Percentiles rank a stretch among this genome's conserved stretches.
Conservation (phyloP, 108 stramenopile genomes). For the Skeletonema marinoi region DNA sequence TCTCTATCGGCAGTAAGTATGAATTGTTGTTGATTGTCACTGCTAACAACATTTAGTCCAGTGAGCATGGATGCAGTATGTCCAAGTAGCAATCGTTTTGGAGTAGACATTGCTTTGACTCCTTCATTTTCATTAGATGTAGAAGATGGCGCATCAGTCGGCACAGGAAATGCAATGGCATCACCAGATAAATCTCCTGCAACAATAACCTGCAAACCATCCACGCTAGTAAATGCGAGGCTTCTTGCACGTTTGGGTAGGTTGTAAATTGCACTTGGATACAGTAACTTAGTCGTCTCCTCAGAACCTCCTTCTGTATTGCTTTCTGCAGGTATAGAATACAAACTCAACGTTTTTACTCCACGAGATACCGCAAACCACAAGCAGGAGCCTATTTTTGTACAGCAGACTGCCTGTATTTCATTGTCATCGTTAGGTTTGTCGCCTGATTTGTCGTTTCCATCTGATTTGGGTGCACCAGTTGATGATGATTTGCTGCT, state of each 20-base stretch:
- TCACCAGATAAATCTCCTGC: slow-evolving; percentile 82
- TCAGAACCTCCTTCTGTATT: slow-evolving; percentile 6
- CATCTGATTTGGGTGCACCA: background rate
- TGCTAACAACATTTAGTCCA: slow-evolving; percentile 28
- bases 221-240: slow-evolving; percentile 46
- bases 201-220: slow-evolving; percentile 44
- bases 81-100: slow-evolving; percentile 64
- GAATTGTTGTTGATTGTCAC: background rate
- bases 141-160: background rate
- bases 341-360: slow-evolving; percentile 65
- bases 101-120: background rate
- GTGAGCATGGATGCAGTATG: slow-evolving; percentile 92
- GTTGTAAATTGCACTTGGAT: slow-evolving; percentile 40
- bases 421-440: slow-evolving; percentile 19
- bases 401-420: slow-evolving; percentile 64
- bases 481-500: background rate
- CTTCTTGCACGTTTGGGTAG: slow-evolving; percentile 62
- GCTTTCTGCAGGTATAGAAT: slow-evolving; percentile 17
- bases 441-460: background rate
- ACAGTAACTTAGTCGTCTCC: background rate
- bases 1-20: slow-evolving; percentile 85
- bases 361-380: slow-evolving; percentile 67
- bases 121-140: background rate
- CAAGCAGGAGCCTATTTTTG: slow-evolving; percentile 15
- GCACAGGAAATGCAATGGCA: slow-evolving; percentile 67